These are phyloP conservation scores for Candida boidinii DNA, from an alignment of 805 yeast species.

Conservation along the genomic window DNA sequence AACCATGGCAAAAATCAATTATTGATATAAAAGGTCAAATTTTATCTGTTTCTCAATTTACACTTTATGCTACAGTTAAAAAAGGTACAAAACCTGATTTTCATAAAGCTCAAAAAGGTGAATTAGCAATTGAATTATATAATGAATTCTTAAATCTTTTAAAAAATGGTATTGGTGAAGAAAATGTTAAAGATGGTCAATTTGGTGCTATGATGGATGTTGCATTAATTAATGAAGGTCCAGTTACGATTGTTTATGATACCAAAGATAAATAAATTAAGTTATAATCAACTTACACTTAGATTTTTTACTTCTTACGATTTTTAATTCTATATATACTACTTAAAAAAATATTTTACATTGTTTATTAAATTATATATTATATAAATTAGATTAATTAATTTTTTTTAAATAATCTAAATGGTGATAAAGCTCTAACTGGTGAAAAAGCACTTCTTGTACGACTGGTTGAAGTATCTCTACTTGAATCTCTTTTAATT, in stretches of 20 bases:
- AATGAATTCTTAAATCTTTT: conserved; percentile 42
- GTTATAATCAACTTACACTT: too few species aligned
- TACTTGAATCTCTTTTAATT: conserved; percentile 10
- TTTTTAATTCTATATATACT: too few species aligned
- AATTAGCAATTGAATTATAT: conserved; percentile 39
- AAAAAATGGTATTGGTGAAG: conserved; percentile 44
- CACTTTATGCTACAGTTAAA: conserved; percentile 73
- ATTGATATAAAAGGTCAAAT: conserved; percentile 64
- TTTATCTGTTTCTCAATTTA: conserved; percentile 86
- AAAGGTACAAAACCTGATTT: conserved; percentile 96
- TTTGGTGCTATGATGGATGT: conserved; percentile 99
- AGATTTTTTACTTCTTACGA: too few species aligned
- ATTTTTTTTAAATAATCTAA: conserved; percentile 16
- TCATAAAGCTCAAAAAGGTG: conserved; percentile 85
- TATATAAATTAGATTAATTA: background rate
- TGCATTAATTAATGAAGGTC: conserved; percentile 81
- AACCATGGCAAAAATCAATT: conserved; percentile 70
- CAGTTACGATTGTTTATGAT: conserved; percentile 80
- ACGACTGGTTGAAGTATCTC: conserved; percentile 10
- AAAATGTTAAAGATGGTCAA: conserved; percentile 73
- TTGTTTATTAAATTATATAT: too few species aligned
- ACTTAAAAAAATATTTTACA: too few species aligned
- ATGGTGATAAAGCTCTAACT: conserved; percentile 23
- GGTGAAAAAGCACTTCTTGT: conserved; percentile 20
- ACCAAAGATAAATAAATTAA: conserved; percentile 40